Conservation (phyloP, 129 eudicot genomes). For the Tanacetum coccineum region DNA sequence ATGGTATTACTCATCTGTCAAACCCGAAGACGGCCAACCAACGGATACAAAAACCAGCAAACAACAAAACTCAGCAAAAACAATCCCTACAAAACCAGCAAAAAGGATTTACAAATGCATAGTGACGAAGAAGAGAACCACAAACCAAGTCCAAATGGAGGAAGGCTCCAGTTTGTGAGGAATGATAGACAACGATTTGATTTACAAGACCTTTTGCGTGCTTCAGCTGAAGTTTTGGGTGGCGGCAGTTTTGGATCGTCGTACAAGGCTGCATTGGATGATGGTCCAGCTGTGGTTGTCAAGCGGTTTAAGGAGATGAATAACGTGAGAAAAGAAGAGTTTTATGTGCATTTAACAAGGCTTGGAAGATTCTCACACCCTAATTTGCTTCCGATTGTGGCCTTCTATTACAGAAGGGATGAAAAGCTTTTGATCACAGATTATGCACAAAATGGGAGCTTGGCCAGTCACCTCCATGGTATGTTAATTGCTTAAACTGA, state of each 20-base stretch:
- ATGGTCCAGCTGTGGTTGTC: constrained; percentile 46
- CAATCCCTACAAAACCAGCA: constrained; percentile 20
- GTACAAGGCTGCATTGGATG: constrained; percentile 40
- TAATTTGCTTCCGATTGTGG: constrained; percentile 49
- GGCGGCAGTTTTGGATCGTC: constrained; percentile 55
- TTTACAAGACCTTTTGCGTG: constrained; percentile 38
- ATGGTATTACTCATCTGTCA: constrained; percentile 19
- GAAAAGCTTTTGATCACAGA: constrained; percentile 53
- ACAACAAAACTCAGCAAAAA: constrained; percentile 26
- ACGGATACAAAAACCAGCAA: constrained; percentile 20
- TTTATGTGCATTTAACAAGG: constrained; percentile 44
- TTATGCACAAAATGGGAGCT: constrained; percentile 47
- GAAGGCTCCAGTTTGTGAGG: constrained; percentile 41
- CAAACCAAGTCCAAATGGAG: constrained; percentile 26
- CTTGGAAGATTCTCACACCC: constrained; percentile 51
- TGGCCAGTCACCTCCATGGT: constrained; percentile 59
- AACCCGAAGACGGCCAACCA: constrained; percentile 15
- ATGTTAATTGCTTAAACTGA: constrained; percentile 5
- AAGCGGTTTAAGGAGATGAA: constrained; percentile 57
- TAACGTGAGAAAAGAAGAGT: constrained; percentile 41
- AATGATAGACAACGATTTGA: constrained; percentile 33
- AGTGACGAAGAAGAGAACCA: constrained; percentile 19
- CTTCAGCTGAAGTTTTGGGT: constrained; percentile 54
- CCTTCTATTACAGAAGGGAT: constrained; percentile 46
- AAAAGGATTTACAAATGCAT: constrained; percentile 12